Conservation (phyloP, 2,329 filamentous ascomycete species). For the Diaporthe helianthi region DNA sequence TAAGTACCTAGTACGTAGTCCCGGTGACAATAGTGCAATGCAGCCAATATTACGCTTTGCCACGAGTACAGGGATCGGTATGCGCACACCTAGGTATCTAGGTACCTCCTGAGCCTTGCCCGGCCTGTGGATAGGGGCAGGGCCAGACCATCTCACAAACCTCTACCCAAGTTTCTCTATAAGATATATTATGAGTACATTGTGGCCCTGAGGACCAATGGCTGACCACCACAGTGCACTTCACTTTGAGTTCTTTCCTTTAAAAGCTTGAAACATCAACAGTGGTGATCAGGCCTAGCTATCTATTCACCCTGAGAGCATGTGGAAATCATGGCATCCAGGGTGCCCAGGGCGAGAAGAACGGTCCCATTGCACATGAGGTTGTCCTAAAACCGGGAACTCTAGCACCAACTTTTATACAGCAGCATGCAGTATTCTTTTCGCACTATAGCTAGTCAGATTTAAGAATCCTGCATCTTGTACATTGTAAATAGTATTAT, state of each 20-base stretch:
- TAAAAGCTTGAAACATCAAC: too few relatives aligned
- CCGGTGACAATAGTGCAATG: not conserved
- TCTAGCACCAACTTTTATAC: not conserved
- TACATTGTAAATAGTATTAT: too few relatives aligned
- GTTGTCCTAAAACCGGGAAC: not conserved
- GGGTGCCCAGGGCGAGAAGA: too few relatives aligned
- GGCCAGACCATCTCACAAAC: not conserved
- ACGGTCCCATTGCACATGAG: not conserved
- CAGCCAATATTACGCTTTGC: constrained; percentile 1
- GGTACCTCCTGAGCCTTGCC: constrained; percentile 2
- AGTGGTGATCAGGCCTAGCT: too few relatives aligned
- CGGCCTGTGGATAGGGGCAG: not conserved
- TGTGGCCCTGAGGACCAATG: not conserved
- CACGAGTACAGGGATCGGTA: not conserved
- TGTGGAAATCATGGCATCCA: not conserved
- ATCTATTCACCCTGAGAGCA: not conserved
- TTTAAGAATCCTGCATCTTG: not conserved
- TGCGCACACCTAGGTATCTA: constrained; percentile 16
- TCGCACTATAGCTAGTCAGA: too few relatives aligned
- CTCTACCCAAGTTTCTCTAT: not conserved
- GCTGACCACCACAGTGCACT: not conserved
- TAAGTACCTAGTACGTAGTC: too few relatives aligned
- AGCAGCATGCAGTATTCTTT: too few relatives aligned
- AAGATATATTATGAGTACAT: too few relatives aligned
- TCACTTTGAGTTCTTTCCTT: too few relatives aligned